Conservation (phyloP, 116 monocot genomes). For the Cymodocea nodosa region DNA sequence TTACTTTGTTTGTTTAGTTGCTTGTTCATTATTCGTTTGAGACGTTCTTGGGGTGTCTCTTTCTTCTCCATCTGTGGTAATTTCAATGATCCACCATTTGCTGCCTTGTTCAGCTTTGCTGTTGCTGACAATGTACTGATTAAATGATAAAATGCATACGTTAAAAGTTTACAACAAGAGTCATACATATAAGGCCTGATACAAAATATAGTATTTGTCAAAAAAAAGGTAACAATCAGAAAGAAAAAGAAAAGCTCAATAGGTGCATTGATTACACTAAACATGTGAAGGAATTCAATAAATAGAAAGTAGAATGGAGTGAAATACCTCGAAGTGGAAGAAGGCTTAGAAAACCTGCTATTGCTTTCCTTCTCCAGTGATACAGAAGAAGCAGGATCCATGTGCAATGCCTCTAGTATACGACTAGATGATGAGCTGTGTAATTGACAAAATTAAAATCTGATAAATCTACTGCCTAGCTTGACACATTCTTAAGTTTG, state of each 20-base stretch:
- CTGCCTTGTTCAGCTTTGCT: conserved; percentile 67
- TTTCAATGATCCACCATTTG: conserved; percentile 40
- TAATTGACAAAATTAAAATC: conserved; percentile 4
- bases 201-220: background rate
- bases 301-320: background rate
- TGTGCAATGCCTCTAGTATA: conserved; percentile 92
- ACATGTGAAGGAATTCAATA: background rate
- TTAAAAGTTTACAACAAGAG: background rate
- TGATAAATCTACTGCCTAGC: conserved; percentile 1
- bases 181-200: background rate
- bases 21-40: conserved; percentile 98
- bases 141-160: background rate
- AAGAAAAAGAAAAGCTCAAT: background rate
- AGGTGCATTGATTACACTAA: too few species aligned
- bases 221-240: background rate
- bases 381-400: conserved; percentile 88
- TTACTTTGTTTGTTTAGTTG: conserved; percentile 98
- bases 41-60: conserved; percentile 96
- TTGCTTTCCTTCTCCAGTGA: conserved; percentile 66
- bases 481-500: background rate
- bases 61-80: conserved; percentile 61
- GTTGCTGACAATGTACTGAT: conserved; percentile 37
- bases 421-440: conserved; percentile 61
- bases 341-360: conserved; percentile 45
- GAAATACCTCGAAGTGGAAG: conserved; percentile 39